Evolutionary conservation across 768 basidiomycete species (phyloP), one percentile per base, ranked within the genome.

Genomic region (Filobasidium wieringae): DNA sequence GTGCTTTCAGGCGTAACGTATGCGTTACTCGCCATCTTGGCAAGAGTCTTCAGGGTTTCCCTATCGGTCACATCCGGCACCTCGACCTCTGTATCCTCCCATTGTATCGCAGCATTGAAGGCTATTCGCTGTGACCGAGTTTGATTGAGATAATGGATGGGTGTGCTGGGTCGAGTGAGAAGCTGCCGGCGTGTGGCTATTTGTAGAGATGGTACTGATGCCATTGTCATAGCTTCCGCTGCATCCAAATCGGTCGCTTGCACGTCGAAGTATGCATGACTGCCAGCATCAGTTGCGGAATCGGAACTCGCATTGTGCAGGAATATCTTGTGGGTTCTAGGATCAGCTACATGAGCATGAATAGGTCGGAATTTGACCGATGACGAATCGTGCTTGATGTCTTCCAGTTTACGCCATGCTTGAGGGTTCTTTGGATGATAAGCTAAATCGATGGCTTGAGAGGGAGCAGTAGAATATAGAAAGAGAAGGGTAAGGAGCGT

Each of bases 21-120:
- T 2, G 91, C 84, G 68, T 95, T 89, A 57, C 78, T 81, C 11
- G 86, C 82, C 87, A 97, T 96, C 80, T 86, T 89, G 19, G 87
- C 90, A 15, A 96, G 78, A 27, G 81, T 76, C 12, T 83, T 78
- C 7, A 96, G 72, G 0, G 88, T 85, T 64, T 83, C 79, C 32
- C 86, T 80, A 65, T 83, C 82, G 17, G 77, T 76, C 4, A 86
- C 79, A 66, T 95, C 84, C 1, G 92, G 92, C 0, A 80, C 83
- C 5, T 69, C 66, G 0, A 87, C 78, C 33, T 85, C 80, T 24
- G 78, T 78, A 43, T 81, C 79, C 14, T 82, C 75, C 90, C 91
- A 93, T 32, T 72, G 72, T 1, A 65, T 51, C 30, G 39, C 39
- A 1, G 50, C 6, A 12, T 36, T 7, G 40, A 52, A 27, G 3